Conservation (phyloP, 768 basidiomycete species). For the Cytidiella melzeri region DNA sequence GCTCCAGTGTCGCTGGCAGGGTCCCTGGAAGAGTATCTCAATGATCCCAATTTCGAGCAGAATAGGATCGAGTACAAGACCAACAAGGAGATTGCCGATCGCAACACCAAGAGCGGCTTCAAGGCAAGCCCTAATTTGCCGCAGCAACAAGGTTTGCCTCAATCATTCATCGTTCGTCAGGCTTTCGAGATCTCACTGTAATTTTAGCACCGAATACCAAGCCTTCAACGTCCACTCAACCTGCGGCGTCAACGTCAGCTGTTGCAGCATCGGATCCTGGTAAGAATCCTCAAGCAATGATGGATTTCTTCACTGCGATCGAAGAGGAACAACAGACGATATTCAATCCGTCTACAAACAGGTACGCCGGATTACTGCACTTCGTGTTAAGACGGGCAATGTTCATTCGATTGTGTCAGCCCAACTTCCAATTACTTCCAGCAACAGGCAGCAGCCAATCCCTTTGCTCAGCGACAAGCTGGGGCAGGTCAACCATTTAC, state of each 20-base stretch:
- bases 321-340: slow-evolving; percentile 74
- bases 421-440: slow-evolving; percentile 45
- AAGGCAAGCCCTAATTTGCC: slow-evolving; percentile 18
- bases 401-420: slow-evolving; percentile 28
- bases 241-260: slow-evolving; percentile 20
- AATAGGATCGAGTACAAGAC: slow-evolving; percentile 89
- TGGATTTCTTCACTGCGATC: slow-evolving; percentile 88
- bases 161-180: too few species aligned
- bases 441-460: slow-evolving; percentile 62
- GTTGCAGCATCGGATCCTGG: slow-evolving; percentile 25
- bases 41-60: slow-evolving; percentile 95
- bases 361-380: slow-evolving; percentile 29
- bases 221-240: slow-evolving; percentile 16
- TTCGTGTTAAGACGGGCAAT: too few species aligned
- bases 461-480: slow-evolving; percentile 62
- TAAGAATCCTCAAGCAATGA: slow-evolving; percentile 39
- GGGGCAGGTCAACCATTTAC: slow-evolving; percentile 33
- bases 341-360: slow-evolving; percentile 59
- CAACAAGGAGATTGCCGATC: slow-evolving; percentile 64
- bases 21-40: slow-evolving; percentile 90
- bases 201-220: neutral
- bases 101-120: slow-evolving; percentile 22
- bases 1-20: slow-evolving; percentile 93
- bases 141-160: too few species aligned
- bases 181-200: too few species aligned